Percentiles rank a stretch among this genome's conserved stretches.
Evolutionary conservation across 2,329 filamentous ascomycete species (phyloP).

Genomic region (Cercospora canescens): DNA sequence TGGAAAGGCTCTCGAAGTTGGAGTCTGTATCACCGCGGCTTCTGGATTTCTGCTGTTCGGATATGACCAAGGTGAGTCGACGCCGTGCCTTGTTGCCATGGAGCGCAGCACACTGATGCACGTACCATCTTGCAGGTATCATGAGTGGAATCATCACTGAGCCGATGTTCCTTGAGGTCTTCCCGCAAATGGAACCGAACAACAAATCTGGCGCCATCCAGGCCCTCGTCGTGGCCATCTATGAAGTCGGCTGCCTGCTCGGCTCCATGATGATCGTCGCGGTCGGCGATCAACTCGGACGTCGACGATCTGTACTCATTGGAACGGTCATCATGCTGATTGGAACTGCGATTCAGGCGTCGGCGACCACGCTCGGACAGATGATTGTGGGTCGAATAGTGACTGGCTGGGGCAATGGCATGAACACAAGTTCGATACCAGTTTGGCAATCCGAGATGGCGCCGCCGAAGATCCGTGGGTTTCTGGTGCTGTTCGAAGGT

Average conservation of each 20-base stretch:
- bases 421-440: conserved; percentile 41
- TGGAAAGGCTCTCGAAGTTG: conserved; percentile 17
- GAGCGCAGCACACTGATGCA: conserved; percentile 3
- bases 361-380: conserved; percentile 47
- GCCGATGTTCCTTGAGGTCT: conserved; percentile 40
- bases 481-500: conserved; percentile 93
- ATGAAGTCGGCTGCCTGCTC: conserved; percentile 34
- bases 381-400: conserved; percentile 53
- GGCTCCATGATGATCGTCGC: conserved; percentile 43
- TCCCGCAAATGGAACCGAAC: conserved; percentile 40
- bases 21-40: conserved; percentile 25
- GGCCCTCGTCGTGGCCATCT: conserved; percentile 39
- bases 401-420: conserved; percentile 48
- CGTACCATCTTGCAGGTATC: conserved; percentile 34
- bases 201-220: conserved; percentile 27
- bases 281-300: conserved; percentile 60
- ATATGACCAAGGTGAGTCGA: conserved; percentile 19
- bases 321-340: conserved; percentile 60
- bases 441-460: conserved; percentile 60
- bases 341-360: conserved; percentile 61
- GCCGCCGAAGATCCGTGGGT: conserved; percentile 88
- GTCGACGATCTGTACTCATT: conserved; percentile 58
- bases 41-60: conserved; percentile 22
- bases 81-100: not conserved
- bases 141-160: conserved; percentile 47